Evolutionary conservation across 2,329 filamentous ascomycete species (phyloP), one percentile per base, ranked within the genome.

Genomic region (Diaporthe sp.): DNA sequence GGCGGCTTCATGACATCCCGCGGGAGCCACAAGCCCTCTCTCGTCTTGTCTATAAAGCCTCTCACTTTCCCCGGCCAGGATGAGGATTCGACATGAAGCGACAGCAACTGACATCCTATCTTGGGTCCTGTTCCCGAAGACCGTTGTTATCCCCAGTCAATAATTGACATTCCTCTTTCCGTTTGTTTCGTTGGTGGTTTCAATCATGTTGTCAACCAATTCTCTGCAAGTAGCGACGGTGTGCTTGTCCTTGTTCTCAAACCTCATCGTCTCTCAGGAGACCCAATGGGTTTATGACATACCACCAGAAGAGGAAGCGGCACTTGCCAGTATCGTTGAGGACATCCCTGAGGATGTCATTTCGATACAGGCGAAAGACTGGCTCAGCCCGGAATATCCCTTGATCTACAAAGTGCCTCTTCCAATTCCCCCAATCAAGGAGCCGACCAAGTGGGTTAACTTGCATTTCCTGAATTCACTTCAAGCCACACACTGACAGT

Each of bases 371-470:
- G 76, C 75, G 7, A 76, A 76, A 66, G 78, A 80, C 39, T 77
- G 77, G 76, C 44, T 77, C 12, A 80, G 79, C 50, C 83, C 84
- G 3, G 80, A 80, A 37, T 85, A 85, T 76, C 78, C 78, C 66
- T 81, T 81, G 77, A 79, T 85, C 44, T 85, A 82, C 76, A 75
- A 83, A 56, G 81, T 81, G 19, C 81, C 86, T 10, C 81, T 89
- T 2, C 86, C 86, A 1, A 85, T 86, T 42, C 83, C 86, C 6
- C 83, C 86, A 0, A 74, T 85, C 4, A 87, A 87, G 76, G 74
- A 82, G 53, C 81, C 83, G 8, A 82, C 82, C 70, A 81, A 82
- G 83, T 88, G 79, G 77, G 84, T 70, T 59, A 22, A 4, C 10
- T 15, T 13, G 37, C 8, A 27, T 2, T 2, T 8, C 25, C 35